These are phyloP conservation scores for Paraconiothyrium brasiliense DNA, from an alignment of 2,329 filamentous ascomycete genomes.

Conservation along the genomic window DNA sequence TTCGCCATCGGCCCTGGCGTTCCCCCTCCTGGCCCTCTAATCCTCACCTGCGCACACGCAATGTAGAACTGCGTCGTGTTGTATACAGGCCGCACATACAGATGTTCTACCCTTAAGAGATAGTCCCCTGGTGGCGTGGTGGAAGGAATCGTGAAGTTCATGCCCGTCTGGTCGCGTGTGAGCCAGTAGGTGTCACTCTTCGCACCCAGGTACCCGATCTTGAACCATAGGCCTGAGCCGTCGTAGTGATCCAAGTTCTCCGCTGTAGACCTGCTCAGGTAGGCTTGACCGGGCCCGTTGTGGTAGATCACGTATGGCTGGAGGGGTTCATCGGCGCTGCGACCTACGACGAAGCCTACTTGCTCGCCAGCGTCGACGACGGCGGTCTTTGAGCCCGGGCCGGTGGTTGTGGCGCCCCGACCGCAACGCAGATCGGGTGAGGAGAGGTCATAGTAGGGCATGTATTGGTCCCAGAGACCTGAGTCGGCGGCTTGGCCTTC, in stretches of 20 bases:
- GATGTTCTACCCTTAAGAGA: conserved; percentile 24
- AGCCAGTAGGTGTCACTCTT: conserved; percentile 19
- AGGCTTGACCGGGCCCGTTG: too few relatives aligned
- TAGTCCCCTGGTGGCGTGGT: conserved; percentile 23
- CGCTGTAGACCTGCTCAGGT: conserved; percentile 21
- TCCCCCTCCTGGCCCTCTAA: conserved; percentile 19
- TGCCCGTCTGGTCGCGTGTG: conserved; percentile 18
- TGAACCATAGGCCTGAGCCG: conserved; percentile 24
- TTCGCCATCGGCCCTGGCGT: conserved; percentile 19
- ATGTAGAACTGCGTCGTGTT: conserved; percentile 28
- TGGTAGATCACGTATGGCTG: conserved; percentile 25
- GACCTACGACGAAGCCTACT: conserved; percentile 23
- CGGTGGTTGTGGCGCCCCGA: too few relatives aligned
- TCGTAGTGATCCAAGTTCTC: neutral
- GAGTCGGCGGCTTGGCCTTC: conserved; percentile 20
- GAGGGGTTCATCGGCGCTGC: conserved; percentile 20
- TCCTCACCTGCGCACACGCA: conserved; percentile 23
- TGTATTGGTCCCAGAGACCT: conserved; percentile 24
- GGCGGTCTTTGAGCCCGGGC: conserved; percentile 19
- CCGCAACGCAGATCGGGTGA: too few relatives aligned
- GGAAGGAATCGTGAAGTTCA: conserved; percentile 26
- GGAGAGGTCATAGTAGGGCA: conserved; percentile 25
- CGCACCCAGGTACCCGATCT: conserved; percentile 6
- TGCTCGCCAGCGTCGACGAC: conserved; percentile 16
- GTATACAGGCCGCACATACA: conserved; percentile 20